Conservation (phyloP, 139 green algal genomes). For the Chlorella vulgaris region DNA sequence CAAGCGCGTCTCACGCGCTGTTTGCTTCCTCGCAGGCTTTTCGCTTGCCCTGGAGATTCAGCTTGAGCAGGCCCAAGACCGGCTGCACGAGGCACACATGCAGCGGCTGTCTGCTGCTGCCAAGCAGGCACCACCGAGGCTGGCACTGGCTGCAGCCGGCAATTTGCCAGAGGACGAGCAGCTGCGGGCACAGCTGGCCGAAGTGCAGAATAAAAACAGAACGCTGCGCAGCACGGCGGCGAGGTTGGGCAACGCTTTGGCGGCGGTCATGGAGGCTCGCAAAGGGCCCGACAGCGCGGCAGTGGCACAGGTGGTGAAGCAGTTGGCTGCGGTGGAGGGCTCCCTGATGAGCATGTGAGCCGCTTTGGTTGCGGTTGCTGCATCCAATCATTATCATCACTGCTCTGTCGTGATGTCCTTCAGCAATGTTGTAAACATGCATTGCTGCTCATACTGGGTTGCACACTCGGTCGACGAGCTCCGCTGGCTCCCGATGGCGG, state of each 20-base stretch:
- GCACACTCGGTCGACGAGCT: too few species aligned
- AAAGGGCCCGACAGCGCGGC: too few species aligned
- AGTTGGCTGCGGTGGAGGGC: too few species aligned
- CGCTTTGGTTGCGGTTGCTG: too few species aligned
- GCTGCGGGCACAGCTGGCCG: constrained; percentile 6
- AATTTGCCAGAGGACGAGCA: not conserved
- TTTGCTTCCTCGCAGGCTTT: not conserved
- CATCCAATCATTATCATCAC: too few species aligned
- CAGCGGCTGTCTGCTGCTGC: not conserved
- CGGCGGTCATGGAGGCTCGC: constrained; percentile 18
- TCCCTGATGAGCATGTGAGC: too few species aligned
- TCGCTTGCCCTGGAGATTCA: constrained; percentile 25
- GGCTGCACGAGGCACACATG: constrained; percentile 10
- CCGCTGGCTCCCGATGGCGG: too few species aligned
- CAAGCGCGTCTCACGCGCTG: not conserved
- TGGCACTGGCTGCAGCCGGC: not conserved
- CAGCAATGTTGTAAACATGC: too few species aligned
- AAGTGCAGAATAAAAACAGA: constrained; percentile 20
- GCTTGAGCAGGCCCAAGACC: constrained; percentile 10
- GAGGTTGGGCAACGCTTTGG: constrained; percentile 27
- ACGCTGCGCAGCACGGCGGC: constrained; percentile 15
- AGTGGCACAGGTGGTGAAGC: not conserved
- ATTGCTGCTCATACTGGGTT: too few species aligned
- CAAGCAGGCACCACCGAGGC: not conserved
- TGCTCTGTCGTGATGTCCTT: too few species aligned